These are phyloP conservation scores for Fraxinus americana DNA, from an alignment of 257 asterid genomes.

Conservation along the genomic window DNA sequence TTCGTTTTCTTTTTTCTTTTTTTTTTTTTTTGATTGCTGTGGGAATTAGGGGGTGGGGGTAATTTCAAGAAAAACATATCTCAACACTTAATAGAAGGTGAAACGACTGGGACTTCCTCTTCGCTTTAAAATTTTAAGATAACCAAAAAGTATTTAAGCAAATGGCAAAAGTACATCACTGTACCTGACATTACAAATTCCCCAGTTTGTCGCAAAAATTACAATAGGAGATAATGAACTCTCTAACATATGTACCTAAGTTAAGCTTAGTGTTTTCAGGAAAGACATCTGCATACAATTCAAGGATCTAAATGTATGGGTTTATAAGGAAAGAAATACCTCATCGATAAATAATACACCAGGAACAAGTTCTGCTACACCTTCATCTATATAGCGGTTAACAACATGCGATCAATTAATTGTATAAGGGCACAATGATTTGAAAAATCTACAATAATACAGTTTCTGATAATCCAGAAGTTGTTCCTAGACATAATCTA, in stretches of 20 bases:
- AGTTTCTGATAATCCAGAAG: background rate
- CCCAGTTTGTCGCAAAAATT: slow-evolving; percentile 87
- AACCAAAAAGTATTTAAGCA: background rate
- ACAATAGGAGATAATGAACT: slow-evolving; percentile 87
- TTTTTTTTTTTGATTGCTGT: too few species aligned
- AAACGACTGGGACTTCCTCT: background rate
- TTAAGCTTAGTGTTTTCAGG: slow-evolving; percentile 13
- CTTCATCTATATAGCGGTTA: slow-evolving; percentile 89
- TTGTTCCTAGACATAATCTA: background rate
- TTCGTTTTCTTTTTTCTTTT: too few species aligned
- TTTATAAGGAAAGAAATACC: slow-evolving; percentile 38
- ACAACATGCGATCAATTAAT: slow-evolving; percentile 59
- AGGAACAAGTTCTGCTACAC: slow-evolving; percentile 95
- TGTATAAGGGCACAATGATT: background rate
- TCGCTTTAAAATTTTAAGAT: background rate
- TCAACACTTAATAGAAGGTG: too few species aligned
- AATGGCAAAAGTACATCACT: slow-evolving; percentile 5
- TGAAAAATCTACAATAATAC: background rate
- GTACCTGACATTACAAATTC: slow-evolving; percentile 90
- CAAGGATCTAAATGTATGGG: background rate
- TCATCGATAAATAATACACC: slow-evolving; percentile 94
- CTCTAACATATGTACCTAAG: slow-evolving; percentile 92
- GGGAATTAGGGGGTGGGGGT: too few species aligned
- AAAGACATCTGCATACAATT: slow-evolving; percentile 6
- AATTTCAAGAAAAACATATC: too few species aligned